These are phyloP conservation scores for Trichoderma simmonsii DNA, from an alignment of 2,329 filamentous ascomycete species.

Conservation along the genomic window DNA sequence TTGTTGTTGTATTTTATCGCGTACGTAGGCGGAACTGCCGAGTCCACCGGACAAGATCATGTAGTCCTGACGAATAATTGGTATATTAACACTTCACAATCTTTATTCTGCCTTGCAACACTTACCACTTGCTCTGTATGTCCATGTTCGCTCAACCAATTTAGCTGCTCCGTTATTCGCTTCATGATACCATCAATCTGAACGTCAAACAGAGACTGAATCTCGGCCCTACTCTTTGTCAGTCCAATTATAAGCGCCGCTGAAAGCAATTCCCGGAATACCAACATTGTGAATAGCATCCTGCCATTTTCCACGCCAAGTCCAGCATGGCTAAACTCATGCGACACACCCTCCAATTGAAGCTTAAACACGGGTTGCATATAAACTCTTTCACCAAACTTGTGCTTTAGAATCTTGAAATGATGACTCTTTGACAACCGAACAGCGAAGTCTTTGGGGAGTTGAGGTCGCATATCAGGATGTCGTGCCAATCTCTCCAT, in stretches of 20 bases:
- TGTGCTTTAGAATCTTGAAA: constrained; percentile 39
- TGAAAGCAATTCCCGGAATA: neutral
- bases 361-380: constrained; percentile 41
- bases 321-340: constrained; percentile 37
- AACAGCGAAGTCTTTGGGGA: constrained; percentile 35
- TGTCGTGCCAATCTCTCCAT: constrained; percentile 30
- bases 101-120: neutral
- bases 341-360: constrained; percentile 42
- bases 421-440: constrained; percentile 38
- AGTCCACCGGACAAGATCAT: neutral
- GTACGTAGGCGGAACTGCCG: neutral
- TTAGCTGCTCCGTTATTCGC: constrained; percentile 39
- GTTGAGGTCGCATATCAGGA: neutral
- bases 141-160: constrained; percentile 34
- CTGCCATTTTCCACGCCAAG: constrained; percentile 39
- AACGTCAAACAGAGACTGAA: constrained; percentile 43
- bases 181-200: constrained; percentile 40
- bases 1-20: neutral
- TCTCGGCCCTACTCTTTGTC: constrained; percentile 35
- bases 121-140: constrained; percentile 36
- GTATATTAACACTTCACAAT: too few species aligned
- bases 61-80: too few species aligned
- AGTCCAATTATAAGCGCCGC: neutral
- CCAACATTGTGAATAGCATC: constrained; percentile 25
- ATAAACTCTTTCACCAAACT: constrained; percentile 44